phyloP scores from a whole-genome alignment of 78 protist species.

The Paulinella micropora region DNA sequence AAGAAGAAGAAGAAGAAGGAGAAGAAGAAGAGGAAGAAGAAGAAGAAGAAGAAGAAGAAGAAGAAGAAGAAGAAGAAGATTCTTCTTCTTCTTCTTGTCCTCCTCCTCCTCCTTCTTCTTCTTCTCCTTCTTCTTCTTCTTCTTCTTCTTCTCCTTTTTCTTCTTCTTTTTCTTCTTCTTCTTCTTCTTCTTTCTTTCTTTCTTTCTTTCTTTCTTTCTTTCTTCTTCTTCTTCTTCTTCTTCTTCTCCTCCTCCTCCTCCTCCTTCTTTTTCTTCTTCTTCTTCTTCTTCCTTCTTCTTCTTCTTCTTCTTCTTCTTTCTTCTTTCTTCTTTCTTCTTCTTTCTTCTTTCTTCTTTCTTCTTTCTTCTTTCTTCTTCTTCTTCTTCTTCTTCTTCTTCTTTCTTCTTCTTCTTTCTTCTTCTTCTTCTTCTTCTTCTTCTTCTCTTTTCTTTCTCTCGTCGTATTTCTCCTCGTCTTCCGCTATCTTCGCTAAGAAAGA shows the following conservation, averaged over 20 bases:
- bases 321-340: not conserved
- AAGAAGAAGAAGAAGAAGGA: no score
- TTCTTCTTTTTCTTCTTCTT: not conserved
- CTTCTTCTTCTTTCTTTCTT: not conserved
- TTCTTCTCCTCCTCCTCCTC: not conserved
- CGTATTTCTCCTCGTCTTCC: no score
- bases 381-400: not conserved
- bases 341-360: not conserved
- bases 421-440: not conserved
- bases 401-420: not conserved
- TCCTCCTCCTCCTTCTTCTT: not conserved
- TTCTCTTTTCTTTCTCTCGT: no score
- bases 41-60: no score
- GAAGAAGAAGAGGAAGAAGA: no score
- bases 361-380: not conserved
- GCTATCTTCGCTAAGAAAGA: no score
- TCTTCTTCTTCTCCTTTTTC: not conserved
- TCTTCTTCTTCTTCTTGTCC: no score
- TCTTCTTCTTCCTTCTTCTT: not conserved
- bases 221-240: not conserved
- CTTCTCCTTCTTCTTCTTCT: not conserved
- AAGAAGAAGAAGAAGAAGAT: no score
- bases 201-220: not conserved
- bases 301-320: not conserved
- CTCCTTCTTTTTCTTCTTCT: not conserved